These are phyloP conservation scores for Cynanchum wilfordii DNA, from an alignment of 257 asterid species.

Conservation along the genomic window DNA sequence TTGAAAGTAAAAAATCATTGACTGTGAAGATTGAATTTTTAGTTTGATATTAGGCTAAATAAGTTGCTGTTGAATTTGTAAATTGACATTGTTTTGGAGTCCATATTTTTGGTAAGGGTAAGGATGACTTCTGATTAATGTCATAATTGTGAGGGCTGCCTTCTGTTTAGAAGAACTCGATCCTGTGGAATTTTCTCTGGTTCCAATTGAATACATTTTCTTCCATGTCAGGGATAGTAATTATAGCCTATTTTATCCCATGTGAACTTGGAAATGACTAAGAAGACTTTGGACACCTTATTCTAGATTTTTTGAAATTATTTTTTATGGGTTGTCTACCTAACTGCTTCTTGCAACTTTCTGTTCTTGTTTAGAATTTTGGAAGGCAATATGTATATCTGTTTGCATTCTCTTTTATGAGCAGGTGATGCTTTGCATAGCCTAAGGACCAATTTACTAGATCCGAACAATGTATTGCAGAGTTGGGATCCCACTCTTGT, in stretches of 20 bases:
- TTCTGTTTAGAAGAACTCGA: not conserved
- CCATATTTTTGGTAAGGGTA: not conserved
- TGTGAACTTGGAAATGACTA: not conserved
- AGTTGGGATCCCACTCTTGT: conserved; percentile 99
- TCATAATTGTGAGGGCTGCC: not conserved
- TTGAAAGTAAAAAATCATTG: not conserved
- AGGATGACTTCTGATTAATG: not conserved
- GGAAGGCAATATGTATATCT: conserved; percentile 7
- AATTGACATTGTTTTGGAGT: not conserved
- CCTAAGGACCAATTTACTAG: conserved; percentile 68
- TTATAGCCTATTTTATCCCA: not conserved
- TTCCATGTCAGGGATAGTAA: not conserved
- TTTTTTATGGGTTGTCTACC: not conserved
- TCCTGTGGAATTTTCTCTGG: not conserved
- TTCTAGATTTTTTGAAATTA: not conserved
- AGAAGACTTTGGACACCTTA: not conserved
- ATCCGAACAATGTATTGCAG: conserved; percentile 91
- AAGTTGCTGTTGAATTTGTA: not conserved
- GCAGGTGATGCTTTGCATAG: conserved; percentile 93
- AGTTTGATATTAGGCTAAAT: not conserved
- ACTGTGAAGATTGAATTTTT: conserved; percentile 11
- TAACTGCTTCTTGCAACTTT: conserved; percentile 8
- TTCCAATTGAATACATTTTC: not conserved
- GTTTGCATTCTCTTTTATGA: conserved; percentile 13
- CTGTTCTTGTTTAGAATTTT: not conserved